These are phyloP conservation scores for Aspergillus alliaceus DNA, from an alignment of 2,329 filamentous ascomycete species.

Conservation along the genomic window DNA sequence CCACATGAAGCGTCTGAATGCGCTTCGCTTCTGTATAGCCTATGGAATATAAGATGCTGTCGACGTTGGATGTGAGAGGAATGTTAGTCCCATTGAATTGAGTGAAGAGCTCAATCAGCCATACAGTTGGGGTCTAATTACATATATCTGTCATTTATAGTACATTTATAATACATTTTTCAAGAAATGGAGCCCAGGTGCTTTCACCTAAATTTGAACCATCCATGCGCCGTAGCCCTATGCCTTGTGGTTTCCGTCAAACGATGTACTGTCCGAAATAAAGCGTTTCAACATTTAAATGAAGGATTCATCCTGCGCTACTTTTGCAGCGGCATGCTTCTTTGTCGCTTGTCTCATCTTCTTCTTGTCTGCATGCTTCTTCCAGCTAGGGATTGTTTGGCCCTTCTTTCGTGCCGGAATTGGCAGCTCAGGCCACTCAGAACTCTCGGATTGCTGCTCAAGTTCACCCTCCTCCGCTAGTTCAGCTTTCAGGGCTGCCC, in stretches of 20 bases:
- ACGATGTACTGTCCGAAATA: background rate
- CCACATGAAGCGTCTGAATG: background rate
- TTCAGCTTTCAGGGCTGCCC: slow-evolving; percentile 30
- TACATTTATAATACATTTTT: slow-evolving; percentile 19
- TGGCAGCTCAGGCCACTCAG: slow-evolving; percentile 12
- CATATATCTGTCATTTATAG: slow-evolving; percentile 10
- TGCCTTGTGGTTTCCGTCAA: slow-evolving; percentile 2
- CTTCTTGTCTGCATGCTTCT: slow-evolving; percentile 47
- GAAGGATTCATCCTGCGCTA: background rate
- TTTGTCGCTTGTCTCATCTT: slow-evolving; percentile 43
- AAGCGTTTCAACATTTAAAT: background rate
- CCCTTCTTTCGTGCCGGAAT: slow-evolving; percentile 32
- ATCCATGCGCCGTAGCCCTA: slow-evolving; percentile 2
- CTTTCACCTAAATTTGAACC: background rate
- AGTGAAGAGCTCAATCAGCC: slow-evolving; percentile 27
- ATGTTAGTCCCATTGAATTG: slow-evolving; percentile 8
- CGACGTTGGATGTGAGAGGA: background rate
- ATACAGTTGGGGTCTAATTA: slow-evolving; percentile 10
- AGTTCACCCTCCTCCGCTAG: slow-evolving; percentile 21
- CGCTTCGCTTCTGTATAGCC: background rate
- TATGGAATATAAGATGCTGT: background rate
- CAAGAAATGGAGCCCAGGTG: background rate
- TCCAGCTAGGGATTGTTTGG: slow-evolving; percentile 40
- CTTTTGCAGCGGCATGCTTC: slow-evolving; percentile 25
- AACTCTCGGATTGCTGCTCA: slow-evolving; percentile 4